Evolutionary conservation across 441 rosid species (phyloP), one percentile per base, ranked within the genome.

Genomic region (Populus hybrid): DNA sequence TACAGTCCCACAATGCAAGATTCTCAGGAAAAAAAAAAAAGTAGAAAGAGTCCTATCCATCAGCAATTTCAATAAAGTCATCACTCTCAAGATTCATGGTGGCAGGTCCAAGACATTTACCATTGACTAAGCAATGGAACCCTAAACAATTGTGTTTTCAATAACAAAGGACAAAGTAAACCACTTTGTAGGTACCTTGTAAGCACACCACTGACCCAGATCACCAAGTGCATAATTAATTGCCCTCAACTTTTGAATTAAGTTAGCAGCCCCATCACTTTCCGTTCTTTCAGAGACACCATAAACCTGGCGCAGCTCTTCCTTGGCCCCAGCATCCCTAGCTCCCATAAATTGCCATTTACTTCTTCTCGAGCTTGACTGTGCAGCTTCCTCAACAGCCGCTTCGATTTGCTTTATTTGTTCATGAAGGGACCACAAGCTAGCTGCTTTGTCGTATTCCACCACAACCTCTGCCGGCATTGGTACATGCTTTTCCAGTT

Each of bases 341-440:
- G 99, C 99, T 81, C 99, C 99, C 99, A 96, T 96, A 83, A 96
- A 96, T 74, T 96, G 98, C 99, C 99, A 96, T 85, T 96, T 96
- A 85, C 98, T 96, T 86, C 86, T 91, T 83, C 93, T 88, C 67
- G 93, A 93, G 83, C 98, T 93, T 57, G 93, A 90, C 79, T 86
- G 91, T 80, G 98, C 98, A 30, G 98, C 97, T 88, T 94, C 94
- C 82, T 92, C 99, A 78, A 94, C 98, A 80, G 95, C 89, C 76
- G 75, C 82, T 84, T 92, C 96, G 92, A 96, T 90, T 86, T 93
- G 95, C 87, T 94, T 94, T 79, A 96, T 89, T 79, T 91, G 89
- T 84, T 96, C 98, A 81, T 94, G 98, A 77, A 94, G 92, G 81
- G 97, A 96, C 98, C 98, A 96, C 85, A 96, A 87, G 77, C 89